Conservation (phyloP, 805 yeast species). For the Candida alai region DNA sequence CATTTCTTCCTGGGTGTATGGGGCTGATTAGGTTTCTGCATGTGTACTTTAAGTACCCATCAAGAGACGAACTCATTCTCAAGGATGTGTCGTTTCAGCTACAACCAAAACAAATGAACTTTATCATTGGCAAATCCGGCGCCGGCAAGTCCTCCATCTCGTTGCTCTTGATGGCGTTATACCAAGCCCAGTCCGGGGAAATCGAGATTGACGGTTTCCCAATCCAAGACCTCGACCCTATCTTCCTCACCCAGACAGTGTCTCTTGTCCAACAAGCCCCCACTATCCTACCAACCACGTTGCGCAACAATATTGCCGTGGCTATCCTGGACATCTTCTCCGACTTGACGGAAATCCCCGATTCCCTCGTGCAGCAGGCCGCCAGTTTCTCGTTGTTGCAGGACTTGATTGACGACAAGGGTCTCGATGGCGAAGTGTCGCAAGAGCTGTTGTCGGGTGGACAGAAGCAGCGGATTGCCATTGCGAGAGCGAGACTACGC, state of each 20-base stretch:
- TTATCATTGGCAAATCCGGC: conserved; percentile 84
- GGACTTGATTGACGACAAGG: conserved; percentile 45
- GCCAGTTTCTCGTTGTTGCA: conserved; percentile 49
- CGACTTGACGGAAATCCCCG: conserved; percentile 16
- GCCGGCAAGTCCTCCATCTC: conserved; percentile 88
- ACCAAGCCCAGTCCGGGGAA: conserved; percentile 48
- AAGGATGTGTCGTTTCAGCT: conserved; percentile 38
- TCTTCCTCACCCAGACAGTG: conserved; percentile 59
- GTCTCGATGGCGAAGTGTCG: conserved; percentile 52
- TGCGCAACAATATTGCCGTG: conserved; percentile 59
- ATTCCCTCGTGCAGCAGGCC: conserved; percentile 36
- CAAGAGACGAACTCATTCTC: conserved; percentile 49
- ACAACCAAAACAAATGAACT: conserved; percentile 45
- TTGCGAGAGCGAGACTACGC: conserved; percentile 78
- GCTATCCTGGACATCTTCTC: conserved; percentile 33
- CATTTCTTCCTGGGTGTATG: conserved; percentile 8
- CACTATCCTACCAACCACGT: conserved; percentile 54
- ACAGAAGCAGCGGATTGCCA: conserved; percentile 75
- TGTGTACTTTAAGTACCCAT: conserved; percentile 62
- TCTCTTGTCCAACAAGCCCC: conserved; percentile 74
- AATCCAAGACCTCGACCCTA: conserved; percentile 36
- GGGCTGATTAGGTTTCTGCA: conserved; percentile 55
- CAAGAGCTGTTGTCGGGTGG: conserved; percentile 73
- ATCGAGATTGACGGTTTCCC: conserved; percentile 55
- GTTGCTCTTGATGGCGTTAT: conserved; percentile 57